Evolutionary conservation across 2,329 filamentous ascomycete species (phyloP), one percentile per base, ranked within the genome.

Genomic region (Berkeleyomyces basicola): DNA sequence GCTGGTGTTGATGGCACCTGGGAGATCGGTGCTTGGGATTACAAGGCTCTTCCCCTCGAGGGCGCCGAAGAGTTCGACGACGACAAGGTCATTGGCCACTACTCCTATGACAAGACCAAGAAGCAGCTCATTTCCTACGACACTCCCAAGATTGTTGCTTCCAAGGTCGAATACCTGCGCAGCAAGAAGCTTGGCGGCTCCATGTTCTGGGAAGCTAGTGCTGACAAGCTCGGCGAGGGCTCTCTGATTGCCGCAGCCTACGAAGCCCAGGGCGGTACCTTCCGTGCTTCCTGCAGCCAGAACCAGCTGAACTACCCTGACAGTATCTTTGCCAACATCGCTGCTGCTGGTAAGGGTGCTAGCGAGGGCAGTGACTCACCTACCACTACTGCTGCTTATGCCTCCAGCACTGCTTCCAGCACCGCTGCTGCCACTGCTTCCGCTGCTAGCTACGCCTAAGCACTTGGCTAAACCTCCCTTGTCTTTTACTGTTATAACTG

Each of bases 121-220:
- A 74, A 79, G 64, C 82, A 83, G 67, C 81, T 95, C 73, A 77
- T 95, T 66, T 84, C 82, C 31, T 95, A 88, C 70, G 84, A 87
- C 70, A 88, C 80, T 1, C 79, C 83, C 0, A 74, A 76, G 37
- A 79, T 85, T 68, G 77, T 83, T 39, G 71, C 74, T 59, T 70
- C 74, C 67, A 95, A 93, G 75, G 82, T 83, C 4, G 69, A 74
- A 2, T 92, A 86, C 70, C 80, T 90, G 67, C 78, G 79, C 71
- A 69, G 73, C 59, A 76, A 78, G 62, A 79, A 82, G 0, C 77
- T 93, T 0, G 88, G 84, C 3, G 89, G 88, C 33, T 83, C 81
- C 39, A 92, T 93, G 87, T 95, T 88, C 80, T 95, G 88, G 88
- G 88, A 93, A 71, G 83, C 81, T 14, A 88, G 83, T 65, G 83